Percentiles rank a stretch among this genome's conserved stretches.
These are phyloP conservation scores for Zea mays DNA, from an alignment of 176 grass and related monocot species.

Conservation along the genomic window Zm-B73-REFERENCE-NAM-5.0 NC_050104.1:12906001-12906500, in stretches of 20 bases:
- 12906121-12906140: conserved; percentile 9
- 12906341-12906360: conserved; percentile 91
- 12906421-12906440: conserved; percentile 24
- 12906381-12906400: not conserved
- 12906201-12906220: conserved; percentile 36
- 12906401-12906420: conserved; percentile 4
- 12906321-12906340: conserved; percentile 67
- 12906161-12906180: conserved; percentile 13
- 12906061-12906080: conserved; percentile 40
- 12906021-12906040: conserved; percentile 43
- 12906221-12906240: conserved; percentile 41
- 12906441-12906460: not conserved
- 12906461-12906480: conserved; percentile 26
- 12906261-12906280: conserved; percentile 44
- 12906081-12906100: conserved; percentile 42
- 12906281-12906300: conserved; percentile 43
- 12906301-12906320: conserved; percentile 50
- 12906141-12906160: not conserved
- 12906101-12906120: conserved; percentile 25
- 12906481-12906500: conserved; percentile 53
- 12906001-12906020: conserved; percentile 58
- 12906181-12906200: conserved; percentile 7
- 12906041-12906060: conserved; percentile 40
- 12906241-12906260: conserved; percentile 40
- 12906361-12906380: conserved; percentile 66